Percentiles rank a stretch among this genome's conserved stretches.
phyloP scores from a whole-genome alignment of 2,329 filamentous ascomycete genomes.

The Tricladium varicosporioides region DNA sequence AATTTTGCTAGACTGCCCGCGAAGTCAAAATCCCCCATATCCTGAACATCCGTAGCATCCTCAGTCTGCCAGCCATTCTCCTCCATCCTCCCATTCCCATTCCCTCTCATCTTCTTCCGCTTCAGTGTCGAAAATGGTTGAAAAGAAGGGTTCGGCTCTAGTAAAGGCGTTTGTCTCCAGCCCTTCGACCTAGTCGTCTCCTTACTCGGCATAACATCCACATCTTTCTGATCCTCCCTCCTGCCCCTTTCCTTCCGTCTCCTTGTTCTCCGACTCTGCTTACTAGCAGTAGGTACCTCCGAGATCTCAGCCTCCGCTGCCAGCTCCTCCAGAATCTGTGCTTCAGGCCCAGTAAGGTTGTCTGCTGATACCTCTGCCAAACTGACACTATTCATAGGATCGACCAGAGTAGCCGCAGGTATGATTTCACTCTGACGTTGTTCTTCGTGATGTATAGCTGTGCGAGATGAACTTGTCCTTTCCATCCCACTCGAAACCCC shows the following conservation, averaged over 20 bases:
- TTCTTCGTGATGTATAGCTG: conserved; percentile 22
- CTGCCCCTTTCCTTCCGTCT: conserved; percentile 37
- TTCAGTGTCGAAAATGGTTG: conserved; percentile 62
- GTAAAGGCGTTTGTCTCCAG: conserved; percentile 66
- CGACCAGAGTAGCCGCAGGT: conserved; percentile 40
- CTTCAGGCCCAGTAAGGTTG: conserved; percentile 12
- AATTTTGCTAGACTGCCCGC: conserved; percentile 87
- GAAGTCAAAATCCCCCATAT: conserved; percentile 94
- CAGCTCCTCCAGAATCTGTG: conserved; percentile 25
- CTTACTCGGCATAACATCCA: conserved; percentile 43
- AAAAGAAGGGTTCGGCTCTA: conserved; percentile 61
- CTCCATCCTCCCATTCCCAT: conserved; percentile 42
- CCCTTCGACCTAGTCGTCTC: conserved; percentile 55
- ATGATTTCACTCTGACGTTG: conserved; percentile 25
- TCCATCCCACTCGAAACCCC: conserved; percentile 29
- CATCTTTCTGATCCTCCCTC: conserved; percentile 38
- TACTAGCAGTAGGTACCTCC: conserved; percentile 17
- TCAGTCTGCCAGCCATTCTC: conserved; percentile 94
- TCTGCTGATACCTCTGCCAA: conserved; percentile 30
- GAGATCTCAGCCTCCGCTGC: conserved; percentile 20
- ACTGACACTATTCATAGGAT: conserved; percentile 43
- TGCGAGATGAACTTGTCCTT: conserved; percentile 24
- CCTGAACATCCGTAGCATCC: conserved; percentile 90
- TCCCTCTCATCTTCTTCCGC: conserved; percentile 46
- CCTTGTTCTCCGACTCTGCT: conserved; percentile 41